These are phyloP conservation scores for Mangifera indica DNA, from an alignment of 345 rosid genomes.

Conservation along the genomic window DNA sequence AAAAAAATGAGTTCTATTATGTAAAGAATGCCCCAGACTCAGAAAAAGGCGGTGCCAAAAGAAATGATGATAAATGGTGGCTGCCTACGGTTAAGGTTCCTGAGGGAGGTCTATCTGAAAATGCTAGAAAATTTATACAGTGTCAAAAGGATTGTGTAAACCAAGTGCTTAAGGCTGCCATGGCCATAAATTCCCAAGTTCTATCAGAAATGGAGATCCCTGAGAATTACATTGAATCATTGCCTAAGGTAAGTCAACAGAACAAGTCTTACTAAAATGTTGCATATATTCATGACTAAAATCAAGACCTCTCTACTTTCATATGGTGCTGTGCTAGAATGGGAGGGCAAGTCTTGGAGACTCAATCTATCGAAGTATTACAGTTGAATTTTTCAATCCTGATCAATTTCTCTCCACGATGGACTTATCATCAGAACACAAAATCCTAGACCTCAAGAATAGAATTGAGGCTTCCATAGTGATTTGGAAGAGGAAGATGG, in stretches of 20 bases:
- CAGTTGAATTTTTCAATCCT: conserved; percentile 74
- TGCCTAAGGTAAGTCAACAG: conserved; percentile 58
- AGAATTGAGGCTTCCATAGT: conserved; percentile 86
- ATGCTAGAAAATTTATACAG: conserved; percentile 63
- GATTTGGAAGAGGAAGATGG: conserved; percentile 89
- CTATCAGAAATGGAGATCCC: conserved; percentile 86
- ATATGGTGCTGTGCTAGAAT: conserved; percentile 41
- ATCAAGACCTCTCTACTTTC: conserved; percentile 9
- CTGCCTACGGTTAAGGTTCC: conserved; percentile 79
- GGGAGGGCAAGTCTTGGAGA: conserved; percentile 91
- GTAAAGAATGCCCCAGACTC: conserved; percentile 69
- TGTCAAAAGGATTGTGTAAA: conserved; percentile 82
- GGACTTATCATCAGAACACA: conserved; percentile 79
- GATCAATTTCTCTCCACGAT: conserved; percentile 65
- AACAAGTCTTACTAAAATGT: not conserved
- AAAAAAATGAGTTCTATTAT: conserved; percentile 64
- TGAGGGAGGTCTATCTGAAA: conserved; percentile 67
- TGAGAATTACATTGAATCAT: conserved; percentile 79
- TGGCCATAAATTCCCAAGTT: conserved; percentile 92
- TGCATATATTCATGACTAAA: conserved; percentile 4
- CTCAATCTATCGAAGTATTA: conserved; percentile 60
- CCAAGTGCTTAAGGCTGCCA: conserved; percentile 92
- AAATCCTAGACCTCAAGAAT: conserved; percentile 79
- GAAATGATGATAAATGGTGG: conserved; percentile 93
- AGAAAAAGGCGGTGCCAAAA: conserved; percentile 40